These are phyloP conservation scores for Leccinum fallax DNA, from an alignment of 1,284 basidiomycete species.

Conservation along the genomic window DNA sequence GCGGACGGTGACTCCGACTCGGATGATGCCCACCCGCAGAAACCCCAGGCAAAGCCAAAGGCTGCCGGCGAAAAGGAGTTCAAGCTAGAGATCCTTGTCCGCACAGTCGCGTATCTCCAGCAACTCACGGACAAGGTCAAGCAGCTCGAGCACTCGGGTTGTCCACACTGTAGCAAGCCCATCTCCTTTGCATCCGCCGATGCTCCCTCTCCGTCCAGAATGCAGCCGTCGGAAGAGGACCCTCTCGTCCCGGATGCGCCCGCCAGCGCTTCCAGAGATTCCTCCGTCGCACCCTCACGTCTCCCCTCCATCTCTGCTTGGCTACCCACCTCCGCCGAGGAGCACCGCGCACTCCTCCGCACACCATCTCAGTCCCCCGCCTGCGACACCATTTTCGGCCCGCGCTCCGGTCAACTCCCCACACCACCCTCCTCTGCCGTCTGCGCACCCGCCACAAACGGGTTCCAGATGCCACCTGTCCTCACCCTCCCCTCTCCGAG, in stretches of 20 bases:
- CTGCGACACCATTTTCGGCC: conserved; percentile 12
- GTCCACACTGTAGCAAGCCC: conserved; percentile 34
- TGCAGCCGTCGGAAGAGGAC: background rate
- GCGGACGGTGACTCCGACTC: conserved; percentile 32
- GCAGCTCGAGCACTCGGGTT: conserved; percentile 44
- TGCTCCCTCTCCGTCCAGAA: background rate
- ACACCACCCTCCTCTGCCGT: conserved; percentile 47
- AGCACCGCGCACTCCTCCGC: background rate
- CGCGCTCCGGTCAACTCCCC: conserved; percentile 40
- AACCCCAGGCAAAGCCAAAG: conserved; percentile 39
- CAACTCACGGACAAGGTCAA: conserved; percentile 56
- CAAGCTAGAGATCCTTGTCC: conserved; percentile 78
- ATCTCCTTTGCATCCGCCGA: conserved; percentile 13
- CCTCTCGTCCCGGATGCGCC: background rate
- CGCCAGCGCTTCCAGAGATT: conserved; percentile 2
- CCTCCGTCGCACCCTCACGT: conserved; percentile 28
- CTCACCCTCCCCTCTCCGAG: conserved; percentile 43
- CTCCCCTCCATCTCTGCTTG: conserved; percentile 52
- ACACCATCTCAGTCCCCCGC: background rate
- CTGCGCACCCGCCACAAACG: conserved; percentile 33
- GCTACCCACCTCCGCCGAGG: conserved; percentile 36
- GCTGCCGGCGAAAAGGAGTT: conserved; percentile 69
- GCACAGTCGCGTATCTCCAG: conserved; percentile 71
- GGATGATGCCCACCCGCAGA: conserved; percentile 30
- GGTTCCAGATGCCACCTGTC: conserved; percentile 33